Base-by-base conservation (phyloP, 345 rosid species). In the Microcos paniculata region DNA sequence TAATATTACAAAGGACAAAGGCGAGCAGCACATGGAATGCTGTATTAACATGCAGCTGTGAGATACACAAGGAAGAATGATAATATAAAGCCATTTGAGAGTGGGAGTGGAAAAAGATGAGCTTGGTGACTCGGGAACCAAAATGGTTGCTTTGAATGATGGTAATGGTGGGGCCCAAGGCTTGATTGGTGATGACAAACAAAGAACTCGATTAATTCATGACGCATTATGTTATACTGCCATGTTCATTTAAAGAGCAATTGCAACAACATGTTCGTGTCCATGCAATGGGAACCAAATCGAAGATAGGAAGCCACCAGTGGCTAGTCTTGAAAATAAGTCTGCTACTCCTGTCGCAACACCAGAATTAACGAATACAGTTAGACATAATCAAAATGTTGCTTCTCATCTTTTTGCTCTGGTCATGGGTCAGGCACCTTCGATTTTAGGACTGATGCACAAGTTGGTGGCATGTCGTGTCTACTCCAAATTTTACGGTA, bases 201-300 rank as follows among this genome's bases (percentile, higher is more conserved):
- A 92, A 91, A 78, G 99, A 92, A 83, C 98, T 96, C 70, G 97
- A 94, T 83, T 97, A 94, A 84, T 96, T 96, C 97, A 92, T 96
- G 99, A 90, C 97, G 42, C 98, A 96, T 84, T 96, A 94, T 78
- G 97, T 96, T 77, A 82, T 94, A 73, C 82, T 96, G 86, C 90
- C 92, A 21, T 96, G 99, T 65, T 89, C 97, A 10, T 96, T 96
- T 69, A 96, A 96, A 90, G 99, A 96, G 76, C 99, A 94, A 85
- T 80, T 96, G 61, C 99, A 96, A 80, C 97, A 96, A 76, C 99
- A 96, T 58, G 99, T 96, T 14, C 91, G 99, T 64, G 98, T 96
- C 75, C 99, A 96, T 82, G 98, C 98, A 40, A 70, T 78, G 77
- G 81, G 77, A 70, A 65, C 48, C 62, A 86, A 71, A 78, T 62